phyloP scores from a whole-genome alignment of 371 early-diverging fungal genomes.

The Circinella umbellata region DNA sequence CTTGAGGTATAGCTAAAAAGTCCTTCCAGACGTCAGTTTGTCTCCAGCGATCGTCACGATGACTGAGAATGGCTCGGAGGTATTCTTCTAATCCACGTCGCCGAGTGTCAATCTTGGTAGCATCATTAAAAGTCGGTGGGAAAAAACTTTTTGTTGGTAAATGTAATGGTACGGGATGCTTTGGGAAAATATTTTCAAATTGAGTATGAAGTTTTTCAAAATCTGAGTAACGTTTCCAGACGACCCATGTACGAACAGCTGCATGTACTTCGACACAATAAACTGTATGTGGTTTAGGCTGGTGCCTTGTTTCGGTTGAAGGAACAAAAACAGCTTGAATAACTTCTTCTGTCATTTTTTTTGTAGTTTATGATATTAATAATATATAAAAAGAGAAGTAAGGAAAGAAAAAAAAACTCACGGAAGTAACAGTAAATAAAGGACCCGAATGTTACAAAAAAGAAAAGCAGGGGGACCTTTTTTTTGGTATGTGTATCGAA shows the following conservation, averaged over 20 bases:
- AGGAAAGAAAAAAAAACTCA: too few relatives aligned
- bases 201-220: constrained; percentile 69
- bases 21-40: constrained; percentile 70
- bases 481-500: too few relatives aligned
- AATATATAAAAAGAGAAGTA: neutral
- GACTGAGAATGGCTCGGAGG: constrained; percentile 71
- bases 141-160: constrained; percentile 74
- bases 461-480: too few relatives aligned
- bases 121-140: constrained; percentile 60
- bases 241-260: constrained; percentile 82
- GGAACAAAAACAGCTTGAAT: constrained; percentile 73
- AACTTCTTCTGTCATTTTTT: constrained; percentile 52
- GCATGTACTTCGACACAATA: constrained; percentile 77
- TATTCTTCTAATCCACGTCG: constrained; percentile 81
- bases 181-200: constrained; percentile 59
- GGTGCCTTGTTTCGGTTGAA: constrained; percentile 57
- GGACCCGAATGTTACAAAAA: too few relatives aligned
- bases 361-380: too few relatives aligned
- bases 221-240: constrained; percentile 87
- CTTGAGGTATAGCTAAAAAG: constrained; percentile 72
- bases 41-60: constrained; percentile 81
- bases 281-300: constrained; percentile 70
- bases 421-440: too few relatives aligned
- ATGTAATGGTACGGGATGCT: constrained; percentile 53
- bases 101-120: constrained; percentile 75